Base-by-base conservation (phyloP, 768 basidiomycete species). In the Lactifluus rugatus region DNA sequence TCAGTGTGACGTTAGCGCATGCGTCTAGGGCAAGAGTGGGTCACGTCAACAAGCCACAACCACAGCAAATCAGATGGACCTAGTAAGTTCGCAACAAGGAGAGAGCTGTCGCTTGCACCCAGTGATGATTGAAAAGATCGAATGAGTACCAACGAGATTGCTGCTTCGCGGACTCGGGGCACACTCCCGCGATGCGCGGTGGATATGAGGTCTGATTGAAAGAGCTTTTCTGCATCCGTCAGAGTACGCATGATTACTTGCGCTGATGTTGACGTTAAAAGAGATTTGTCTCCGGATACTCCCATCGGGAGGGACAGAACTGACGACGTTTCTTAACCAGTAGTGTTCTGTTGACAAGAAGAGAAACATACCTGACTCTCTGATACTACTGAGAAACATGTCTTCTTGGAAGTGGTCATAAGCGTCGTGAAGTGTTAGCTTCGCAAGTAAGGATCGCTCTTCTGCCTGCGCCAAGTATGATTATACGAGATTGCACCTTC, bases 371-470 rank as follows among this genome's bases (percentile, higher is more conserved):
- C 93, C 85, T 1, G 95, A 95, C 68, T 98, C 95, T 0, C 86
- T 80, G 23, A 97, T 73, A 17, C 93, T 93, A 66, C 86, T 93
- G 57, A 96, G 75, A 68, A 93, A 89, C 75, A 96, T 88, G 67
- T 97, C 93, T 0, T 82, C 78, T 32, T 81, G 81, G 74, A 95
- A 91, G 7, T 82, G 83, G 37, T 79, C 78, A 63, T 93, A 84
- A 1, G 87, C 87, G 26, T 84, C 80, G 52, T 89, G 82, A 28
- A 97, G 71, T 0, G 83, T 84, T n/a, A 95, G 72, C 62, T 81
- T 84, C 0, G 86, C 93, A 66, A 89, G 77, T 0, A 96, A 72
- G 3, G 80, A 77, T 63, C 81, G 80, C 66, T 90, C 84, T 66
- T 90, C 86, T 10, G 84, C 84, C 88, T 93, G 56, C 34, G 48